Base-by-base conservation (phyloP, 176 grass and related monocot species). In the Triticum urartu region DNA sequence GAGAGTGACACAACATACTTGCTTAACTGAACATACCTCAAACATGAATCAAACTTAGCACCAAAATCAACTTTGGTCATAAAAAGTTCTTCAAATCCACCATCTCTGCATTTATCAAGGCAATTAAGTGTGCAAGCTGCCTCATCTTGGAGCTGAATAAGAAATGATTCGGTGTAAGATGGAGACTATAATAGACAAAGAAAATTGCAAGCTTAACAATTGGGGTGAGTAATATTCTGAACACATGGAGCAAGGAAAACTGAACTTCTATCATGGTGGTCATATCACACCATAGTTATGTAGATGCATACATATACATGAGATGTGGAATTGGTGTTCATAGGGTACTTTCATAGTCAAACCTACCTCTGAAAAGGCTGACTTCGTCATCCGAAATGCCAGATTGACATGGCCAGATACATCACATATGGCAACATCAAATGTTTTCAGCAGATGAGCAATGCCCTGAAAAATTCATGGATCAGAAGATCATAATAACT, bases 61-160 rank as follows among this genome's bases (percentile, higher is more conserved):
- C 90, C 79, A 83, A 98, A 88, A 70, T 94, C 97, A 81, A 96
- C 88, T 68, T 94, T 98, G 76, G 92, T 96, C 87, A 95, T 92
- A 82, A 98, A 98, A 60, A 95, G 84, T 82, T 98, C 93, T 83
- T 94, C 93, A 91, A 99, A 92, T 61, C 92, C 93, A 88, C 88
- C 92, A 85, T 91, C 88, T 85, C 73, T 94, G 70, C 84, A 92
- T 87, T 94, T 99, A 86, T 94, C 92, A 40, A 96, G 84, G 82
- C 90, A 92, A 83, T 64, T 83, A 88, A 92, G 90, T 5, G 85
- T 80, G n/a, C 89, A 88, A 80, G 88, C 67, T 84, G 89, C 92
- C 76, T 96, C 97, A 62, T 93, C 94, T 91, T 90, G 92, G 86
- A 96, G 90, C 97, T 99, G 92, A 92, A 84, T 24, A 74, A 38